Evolutionary conservation across 352 stramenopile genomes (phyloP), one percentile per base, ranked within the genome.

Genomic region (Vaucheria bursata): DNA sequence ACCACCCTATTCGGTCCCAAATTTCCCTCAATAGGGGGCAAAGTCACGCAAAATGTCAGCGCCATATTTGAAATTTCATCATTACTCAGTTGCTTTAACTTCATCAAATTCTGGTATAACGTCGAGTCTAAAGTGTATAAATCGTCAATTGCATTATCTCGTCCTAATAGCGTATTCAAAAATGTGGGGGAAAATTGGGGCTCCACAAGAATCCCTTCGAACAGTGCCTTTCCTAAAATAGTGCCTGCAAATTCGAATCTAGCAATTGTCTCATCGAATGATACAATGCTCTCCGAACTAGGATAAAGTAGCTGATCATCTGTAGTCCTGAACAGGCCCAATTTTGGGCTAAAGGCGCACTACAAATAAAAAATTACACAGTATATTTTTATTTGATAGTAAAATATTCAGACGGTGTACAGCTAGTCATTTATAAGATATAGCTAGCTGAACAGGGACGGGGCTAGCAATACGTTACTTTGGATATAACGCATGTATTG

Each of bases 181-280:
- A 98, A 98, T 4, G 95, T 95, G 37, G 93, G 87, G 70, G 91
- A 92, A 83, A 98, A 97, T 65, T 97, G 94, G 0, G 94, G 93
- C 82, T 97, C 88, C 0, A 98, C 92, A 31, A 97, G 85, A 71
- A 98, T 96, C n/a, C 89, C 93, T 87, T 98, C 91, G 36, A 80
- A 83, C 25, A 86, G 36, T 18, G 94, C 92, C 80, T 99, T 99
- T 37, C 91, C 95, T 2, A 99, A 81, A 29, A 98, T 93, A 8
- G 91, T 88, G 0, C 95, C 95, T 2, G 97, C 85, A 80, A 98
- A 98, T 82, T 96, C 89, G 82, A 97, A 97, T 45, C 96, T 88
- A n/a, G 87, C 85, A 36, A 92, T 69, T 71, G 91, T 85, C 31
- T 88, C 88, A 45, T 92, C 85, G n/a, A 85, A 76, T 0, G 85